phyloP scores from a whole-genome alignment of 805 yeast species.

The Wickerhamomyces xylosicus region DNA sequence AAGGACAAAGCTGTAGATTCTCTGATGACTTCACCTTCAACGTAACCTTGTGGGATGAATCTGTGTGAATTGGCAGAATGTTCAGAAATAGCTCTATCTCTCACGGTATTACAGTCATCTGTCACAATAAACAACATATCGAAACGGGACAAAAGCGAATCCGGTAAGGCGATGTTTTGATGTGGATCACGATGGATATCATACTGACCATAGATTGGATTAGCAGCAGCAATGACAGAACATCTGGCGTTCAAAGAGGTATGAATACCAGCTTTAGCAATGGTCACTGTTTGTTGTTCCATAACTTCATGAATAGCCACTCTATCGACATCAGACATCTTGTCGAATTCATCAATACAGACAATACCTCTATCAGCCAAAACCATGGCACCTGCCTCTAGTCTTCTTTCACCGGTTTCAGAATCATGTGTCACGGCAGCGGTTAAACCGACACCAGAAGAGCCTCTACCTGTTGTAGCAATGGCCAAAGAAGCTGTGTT shows the following conservation, averaged over 20 bases:
- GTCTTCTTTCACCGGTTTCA: conserved; percentile 92
- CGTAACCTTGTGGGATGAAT: conserved; percentile 74
- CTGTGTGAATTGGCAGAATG: conserved; percentile 93
- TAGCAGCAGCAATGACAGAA: conserved; percentile 95
- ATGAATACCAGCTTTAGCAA: conserved; percentile 97
- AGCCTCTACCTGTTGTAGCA: conserved; percentile 98
- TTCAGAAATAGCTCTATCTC: conserved; percentile 83
- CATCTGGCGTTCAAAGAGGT: conserved; percentile 94
- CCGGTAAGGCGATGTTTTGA: conserved; percentile 93
- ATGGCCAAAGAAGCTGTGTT: conserved; percentile 94
- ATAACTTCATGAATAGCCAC: conserved; percentile 98
- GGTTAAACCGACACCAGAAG: conserved; percentile 99
- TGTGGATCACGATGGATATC: conserved; percentile 95
- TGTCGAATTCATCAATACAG: conserved; percentile 97
- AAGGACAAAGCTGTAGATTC: conserved; percentile 62
- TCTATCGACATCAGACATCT: conserved; percentile 93
- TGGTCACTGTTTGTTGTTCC: conserved; percentile 99
- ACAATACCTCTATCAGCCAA: conserved; percentile 95
- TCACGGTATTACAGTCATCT: conserved; percentile 79
- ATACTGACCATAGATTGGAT: conserved; percentile 94
- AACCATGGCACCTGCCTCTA: conserved; percentile 99
- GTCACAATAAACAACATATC: conserved; percentile 93
- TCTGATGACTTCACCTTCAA: conserved; percentile 90
- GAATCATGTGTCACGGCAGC: conserved; percentile 96
- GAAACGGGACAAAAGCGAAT: conserved; percentile 91